phyloP scores from a whole-genome alignment of 805 yeast genomes.

The Yarrowia sp. region DNA sequence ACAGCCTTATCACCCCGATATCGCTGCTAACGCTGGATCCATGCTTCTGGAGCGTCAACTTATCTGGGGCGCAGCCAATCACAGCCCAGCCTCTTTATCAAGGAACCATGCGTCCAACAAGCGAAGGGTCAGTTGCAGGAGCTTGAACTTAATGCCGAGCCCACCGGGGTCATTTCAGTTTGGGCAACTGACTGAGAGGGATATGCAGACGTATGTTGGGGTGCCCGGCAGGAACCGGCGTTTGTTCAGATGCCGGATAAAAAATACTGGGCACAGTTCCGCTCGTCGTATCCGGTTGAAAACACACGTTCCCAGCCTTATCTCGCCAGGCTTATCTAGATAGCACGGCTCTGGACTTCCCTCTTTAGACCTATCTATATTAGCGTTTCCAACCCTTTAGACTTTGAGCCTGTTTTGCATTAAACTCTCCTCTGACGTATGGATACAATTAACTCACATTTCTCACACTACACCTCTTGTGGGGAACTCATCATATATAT shows the following conservation, averaged over 20 bases:
- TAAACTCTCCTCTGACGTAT: not conserved
- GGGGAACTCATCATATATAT: constrained; percentile 3
- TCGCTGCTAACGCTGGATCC: not conserved
- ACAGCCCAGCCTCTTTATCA: not conserved
- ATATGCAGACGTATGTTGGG: not conserved
- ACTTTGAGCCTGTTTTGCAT: not conserved
- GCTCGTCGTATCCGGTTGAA: too few species aligned
- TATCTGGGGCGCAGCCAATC: not conserved
- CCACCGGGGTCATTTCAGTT: constrained; percentile 4
- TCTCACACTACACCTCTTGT: not conserved
- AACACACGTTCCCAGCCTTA: not conserved
- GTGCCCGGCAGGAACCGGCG: not conserved
- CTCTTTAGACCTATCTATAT: not conserved
- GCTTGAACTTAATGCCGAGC: not conserved
- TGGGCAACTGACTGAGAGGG: too few species aligned
- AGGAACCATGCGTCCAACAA: constrained; percentile 11
- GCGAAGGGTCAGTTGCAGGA: not conserved
- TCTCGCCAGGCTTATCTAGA: not conserved
- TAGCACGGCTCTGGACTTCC: constrained; percentile 12
- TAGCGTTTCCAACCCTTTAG: not conserved
- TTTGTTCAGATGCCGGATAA: not conserved
- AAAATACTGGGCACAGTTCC: too few species aligned
- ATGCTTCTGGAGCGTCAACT: not conserved
- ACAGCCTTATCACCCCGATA: not conserved
- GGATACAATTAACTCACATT: not conserved